Evolutionary conservation across 2,329 filamentous ascomycete species (phyloP).

Genomic region (Tolypocladium guangdongense): DNA sequence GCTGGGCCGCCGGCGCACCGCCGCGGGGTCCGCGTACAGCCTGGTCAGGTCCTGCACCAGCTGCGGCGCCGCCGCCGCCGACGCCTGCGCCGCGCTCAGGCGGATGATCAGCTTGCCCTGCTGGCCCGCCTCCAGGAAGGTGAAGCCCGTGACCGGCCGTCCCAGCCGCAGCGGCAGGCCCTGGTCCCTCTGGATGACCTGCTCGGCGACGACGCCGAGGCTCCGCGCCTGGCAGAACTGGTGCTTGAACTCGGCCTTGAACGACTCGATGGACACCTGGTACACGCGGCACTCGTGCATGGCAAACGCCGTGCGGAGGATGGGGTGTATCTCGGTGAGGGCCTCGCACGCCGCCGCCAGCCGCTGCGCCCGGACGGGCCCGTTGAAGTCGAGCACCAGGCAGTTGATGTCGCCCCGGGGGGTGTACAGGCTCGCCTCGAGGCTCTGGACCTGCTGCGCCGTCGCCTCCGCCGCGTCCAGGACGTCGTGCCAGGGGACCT

Average conservation of each 20-base stretch:
- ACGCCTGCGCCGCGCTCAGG: constrained; percentile 38
- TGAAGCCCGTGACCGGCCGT: constrained; percentile 37
- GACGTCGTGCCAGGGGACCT: constrained; percentile 29
- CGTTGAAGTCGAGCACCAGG: constrained; percentile 36
- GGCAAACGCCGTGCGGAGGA: constrained; percentile 44
- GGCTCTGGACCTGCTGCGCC: constrained; percentile 32
- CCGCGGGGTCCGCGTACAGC: constrained; percentile 29
- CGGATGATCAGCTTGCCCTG: constrained; percentile 36
- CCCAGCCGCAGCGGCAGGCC: constrained; percentile 26
- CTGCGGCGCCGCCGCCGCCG: constrained; percentile 32
- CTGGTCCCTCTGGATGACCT: constrained; percentile 33
- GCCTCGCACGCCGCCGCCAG: constrained; percentile 35
- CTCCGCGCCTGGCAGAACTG: constrained; percentile 28
- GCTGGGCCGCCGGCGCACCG: constrained; percentile 24
- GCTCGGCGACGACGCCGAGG: constrained; percentile 26
- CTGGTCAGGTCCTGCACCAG: constrained; percentile 37
- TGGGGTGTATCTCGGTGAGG: constrained; percentile 33
- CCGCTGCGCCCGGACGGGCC: constrained; percentile 27
- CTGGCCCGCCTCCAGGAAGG: constrained; percentile 36
- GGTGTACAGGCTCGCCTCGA: constrained; percentile 36
- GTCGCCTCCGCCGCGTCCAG: constrained; percentile 38
- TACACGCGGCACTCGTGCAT: constrained; percentile 33
- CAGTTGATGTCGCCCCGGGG: constrained; percentile 34
- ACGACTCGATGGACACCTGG: constrained; percentile 34
- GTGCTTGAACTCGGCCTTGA: constrained; percentile 31